Evolutionary conservation across 345 rosid species (phyloP).

Genomic region (Brassica incana): DNA sequence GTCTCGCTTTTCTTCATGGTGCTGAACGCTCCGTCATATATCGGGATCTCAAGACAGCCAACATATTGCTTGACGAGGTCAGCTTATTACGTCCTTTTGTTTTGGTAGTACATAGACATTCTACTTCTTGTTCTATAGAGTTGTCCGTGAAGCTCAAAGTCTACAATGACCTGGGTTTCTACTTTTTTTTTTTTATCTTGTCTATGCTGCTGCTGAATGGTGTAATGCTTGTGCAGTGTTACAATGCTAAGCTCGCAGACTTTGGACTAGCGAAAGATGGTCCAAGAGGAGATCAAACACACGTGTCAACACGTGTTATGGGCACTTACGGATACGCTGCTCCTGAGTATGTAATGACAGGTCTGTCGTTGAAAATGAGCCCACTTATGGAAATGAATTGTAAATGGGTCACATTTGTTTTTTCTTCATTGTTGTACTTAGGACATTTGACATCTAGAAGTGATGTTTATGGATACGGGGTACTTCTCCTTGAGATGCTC

Average conservation of each 20-base stretch:
- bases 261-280: slow-evolving; percentile 99
- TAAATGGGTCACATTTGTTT: background rate
- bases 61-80: slow-evolving; percentile 84
- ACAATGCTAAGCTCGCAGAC: slow-evolving; percentile 89
- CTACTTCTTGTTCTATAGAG: background rate
- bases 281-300: slow-evolving; percentile 98
- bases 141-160: slow-evolving; percentile 2
- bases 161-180: background rate
- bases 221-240: slow-evolving; percentile 55
- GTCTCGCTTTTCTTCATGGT: slow-evolving; percentile 94
- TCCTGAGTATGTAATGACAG: slow-evolving; percentile 96
- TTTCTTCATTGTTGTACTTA: slow-evolving; percentile 36
- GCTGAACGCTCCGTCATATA: slow-evolving; percentile 87
- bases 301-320: slow-evolving; percentile 98
- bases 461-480: slow-evolving; percentile 96
- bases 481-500: slow-evolving; percentile 91
- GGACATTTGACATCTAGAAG: slow-evolving; percentile 96
- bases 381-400: background rate
- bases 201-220: slow-evolving; percentile 36
- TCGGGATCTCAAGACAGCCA: slow-evolving; percentile 97
- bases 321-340: slow-evolving; percentile 99
- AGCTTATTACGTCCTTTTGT: slow-evolving; percentile 26
- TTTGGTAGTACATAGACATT: slow-evolving; percentile 1
- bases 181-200: background rate
- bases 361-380: slow-evolving; percentile 42